Evolutionary conservation across 306 rosid genomes (phyloP), one percentile per base, ranked within the genome.

Genomic region (Rubus parviflorus): DNA sequence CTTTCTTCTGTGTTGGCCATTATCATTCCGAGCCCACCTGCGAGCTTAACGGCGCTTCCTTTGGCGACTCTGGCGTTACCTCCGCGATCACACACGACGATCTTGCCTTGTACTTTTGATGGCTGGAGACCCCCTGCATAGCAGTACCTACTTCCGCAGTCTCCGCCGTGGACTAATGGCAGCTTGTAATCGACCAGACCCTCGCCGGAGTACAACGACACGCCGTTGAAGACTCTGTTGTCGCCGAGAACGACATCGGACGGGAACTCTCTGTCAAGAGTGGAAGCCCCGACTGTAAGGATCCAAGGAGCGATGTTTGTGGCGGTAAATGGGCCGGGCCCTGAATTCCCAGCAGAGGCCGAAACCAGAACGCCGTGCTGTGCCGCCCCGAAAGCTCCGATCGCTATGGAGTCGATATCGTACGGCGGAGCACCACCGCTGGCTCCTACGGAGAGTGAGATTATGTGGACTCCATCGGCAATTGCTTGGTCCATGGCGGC

Each of bases 401-500:
- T 14, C 0, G 98, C 97, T 16, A 95, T 95, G 0, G 98, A 95
- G 74, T 95, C 98, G 15, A 64, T 76, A 38, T 73, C 79, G 25
- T 89, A 95, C 0, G 80, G 81, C 0, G 96, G 91, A 1, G 96
- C 87, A 1, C 76, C 79, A 0, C 97, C 91, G 0, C 4, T 35
- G 3, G 97, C 73, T 6, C 98, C 97, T n/a, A 95, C 97, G 1
- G 98, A 95, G 35, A 95, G 93, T 0, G 96, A 95, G 30, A 95
- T 92, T 3, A 95, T 53, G 67, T 92, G 86, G 17, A 92, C 96
- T 0, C 96, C 97, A 62, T 95, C 96, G 4, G 88, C 61, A 23
- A 95, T 85, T 5, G 98, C 98, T 72, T 90, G 90, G 79, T 95
- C 97, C 93, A 95, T 88, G 20, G 98, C 97, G 35, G 97, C 98